A percentile compares a stretch with the other conserved stretches of the same genome.
These are phyloP conservation scores for Scleroderma citrinum DNA, from an alignment of 768 basidiomycete species.

Conservation along the genomic window DNA sequence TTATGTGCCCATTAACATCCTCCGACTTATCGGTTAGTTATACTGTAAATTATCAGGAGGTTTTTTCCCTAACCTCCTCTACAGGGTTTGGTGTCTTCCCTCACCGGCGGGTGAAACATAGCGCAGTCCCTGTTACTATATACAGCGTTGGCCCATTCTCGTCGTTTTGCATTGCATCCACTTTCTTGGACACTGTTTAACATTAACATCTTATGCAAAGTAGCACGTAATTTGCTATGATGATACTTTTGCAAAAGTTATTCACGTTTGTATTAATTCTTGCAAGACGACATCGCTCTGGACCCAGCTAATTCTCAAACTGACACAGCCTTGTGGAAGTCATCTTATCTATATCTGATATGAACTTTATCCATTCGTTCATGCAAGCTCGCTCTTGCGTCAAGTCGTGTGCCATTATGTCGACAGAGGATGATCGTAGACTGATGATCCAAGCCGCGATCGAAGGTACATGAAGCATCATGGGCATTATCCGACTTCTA, in stretches of 20 bases:
- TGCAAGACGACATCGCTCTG: too few relatives aligned
- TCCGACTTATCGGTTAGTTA: constrained; percentile 20
- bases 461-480: constrained; percentile 40
- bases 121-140: too few relatives aligned
- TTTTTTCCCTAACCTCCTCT: too few relatives aligned
- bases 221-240: constrained; percentile 8
- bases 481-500: background rate
- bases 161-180: background rate
- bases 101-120: background rate
- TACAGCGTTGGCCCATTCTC: too few relatives aligned
- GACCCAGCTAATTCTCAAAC: too few relatives aligned
- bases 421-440: constrained; percentile 36
- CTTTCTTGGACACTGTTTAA: background rate
- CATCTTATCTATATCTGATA: too few relatives aligned
- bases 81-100: background rate
- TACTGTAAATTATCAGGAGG: too few relatives aligned
- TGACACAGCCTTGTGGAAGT: too few relatives aligned
- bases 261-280: too few relatives aligned
- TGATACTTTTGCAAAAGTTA: constrained; percentile 7
- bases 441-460: constrained; percentile 52
- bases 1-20: constrained; percentile 55
- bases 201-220: background rate
- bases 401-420: constrained; percentile 16
- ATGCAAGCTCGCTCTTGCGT: too few relatives aligned
- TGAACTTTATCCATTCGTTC: too few relatives aligned